Base-by-base conservation (phyloP, 768 basidiomycete genomes). In the Trametes cubensis region DNA sequence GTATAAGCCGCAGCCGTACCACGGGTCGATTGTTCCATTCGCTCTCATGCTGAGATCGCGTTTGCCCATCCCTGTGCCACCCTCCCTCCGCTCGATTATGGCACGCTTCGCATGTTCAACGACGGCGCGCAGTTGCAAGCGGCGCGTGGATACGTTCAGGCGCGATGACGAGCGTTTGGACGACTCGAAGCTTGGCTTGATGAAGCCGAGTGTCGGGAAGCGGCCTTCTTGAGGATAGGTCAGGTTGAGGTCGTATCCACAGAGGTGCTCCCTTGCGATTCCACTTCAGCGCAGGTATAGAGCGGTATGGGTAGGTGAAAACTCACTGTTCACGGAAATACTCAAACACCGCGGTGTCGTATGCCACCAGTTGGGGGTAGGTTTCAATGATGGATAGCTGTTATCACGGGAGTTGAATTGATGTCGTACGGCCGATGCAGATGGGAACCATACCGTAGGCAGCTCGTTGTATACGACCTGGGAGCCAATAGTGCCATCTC, bases 331-430 rank as follows among this genome's bases (percentile, higher is more conserved):
- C 77, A 65, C 82, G 80, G 73, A 91, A 89, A 67, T 88, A 87
- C 55, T 84, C 78, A 66, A 83, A 85, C 11, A 87, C 85, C 3
- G 82, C 80, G 53, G 78, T 75, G 63, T 91, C 85, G 67, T 90
- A 90, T 34, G 82, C 85, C 55, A 91, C 87, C 28, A 90, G 73
- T 69, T 90, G 89, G 0, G 89, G 89, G 67, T 86, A 88, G 6
- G 89, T 90, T 72, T 88, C 83, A 20, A 90, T 72, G 48, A 88
- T 77, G 57, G 71, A 79, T 42, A 85, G 68, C 86, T 87, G 62
- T 20, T 21, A 4, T n/a, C n/a, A 10, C 21, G 6, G 4, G n/a
- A 18, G 44, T 4, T n/a, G n/a, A 21, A 4, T 25, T 5, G n/a
- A n/a, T n/a, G n/a, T n/a, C 7, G n/a, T n/a, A n/a, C 28, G 30